Evolutionary conservation across 1,284 basidiomycete genomes (phyloP).

Genomic region (Laetiporus sulphureus): DNA sequence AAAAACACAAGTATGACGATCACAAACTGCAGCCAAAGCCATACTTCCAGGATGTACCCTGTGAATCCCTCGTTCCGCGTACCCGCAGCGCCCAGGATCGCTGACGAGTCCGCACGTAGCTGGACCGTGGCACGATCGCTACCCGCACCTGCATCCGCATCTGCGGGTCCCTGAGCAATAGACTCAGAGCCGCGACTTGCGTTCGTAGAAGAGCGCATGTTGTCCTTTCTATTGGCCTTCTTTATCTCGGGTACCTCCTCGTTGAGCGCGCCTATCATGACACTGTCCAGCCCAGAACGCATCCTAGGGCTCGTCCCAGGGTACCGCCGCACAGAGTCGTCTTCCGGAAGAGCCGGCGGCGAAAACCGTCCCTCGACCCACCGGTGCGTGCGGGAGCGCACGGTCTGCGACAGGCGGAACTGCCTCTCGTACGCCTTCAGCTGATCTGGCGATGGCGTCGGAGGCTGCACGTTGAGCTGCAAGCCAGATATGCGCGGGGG

Average conservation of each 20-base stretch:
- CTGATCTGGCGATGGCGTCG: constrained; percentile 17
- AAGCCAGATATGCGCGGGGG: constrained; percentile 10
- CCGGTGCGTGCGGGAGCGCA: constrained; percentile 42
- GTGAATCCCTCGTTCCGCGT: constrained; percentile 33
- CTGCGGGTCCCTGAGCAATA: neutral
- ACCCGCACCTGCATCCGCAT: constrained; percentile 2
- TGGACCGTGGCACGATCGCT: constrained; percentile 8
- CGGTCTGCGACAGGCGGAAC: constrained; percentile 45
- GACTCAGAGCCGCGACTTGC: constrained; percentile 2
- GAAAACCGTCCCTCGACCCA: constrained; percentile 49
- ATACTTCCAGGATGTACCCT: constrained; percentile 56
- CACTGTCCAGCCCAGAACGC: constrained; percentile 10
- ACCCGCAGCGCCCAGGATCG: constrained; percentile 8
- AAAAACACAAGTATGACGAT: constrained; percentile 69
- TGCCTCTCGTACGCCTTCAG: constrained; percentile 23
- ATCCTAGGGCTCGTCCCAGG: constrained; percentile 2
- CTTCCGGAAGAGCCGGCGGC: constrained; percentile 3
- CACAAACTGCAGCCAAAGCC: constrained; percentile 75
- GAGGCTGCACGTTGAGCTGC: constrained; percentile 17
- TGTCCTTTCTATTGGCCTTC: constrained; percentile 16
- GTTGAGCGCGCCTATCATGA: constrained; percentile 21
- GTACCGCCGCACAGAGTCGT: constrained; percentile 5
- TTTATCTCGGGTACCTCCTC: too few species aligned
- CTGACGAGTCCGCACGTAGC: constrained; percentile 11
- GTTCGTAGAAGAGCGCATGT: constrained; percentile 13